Evolutionary conservation across 2,329 filamentous ascomycete genomes (phyloP).

Genomic region (Diplocarpon rosae): DNA sequence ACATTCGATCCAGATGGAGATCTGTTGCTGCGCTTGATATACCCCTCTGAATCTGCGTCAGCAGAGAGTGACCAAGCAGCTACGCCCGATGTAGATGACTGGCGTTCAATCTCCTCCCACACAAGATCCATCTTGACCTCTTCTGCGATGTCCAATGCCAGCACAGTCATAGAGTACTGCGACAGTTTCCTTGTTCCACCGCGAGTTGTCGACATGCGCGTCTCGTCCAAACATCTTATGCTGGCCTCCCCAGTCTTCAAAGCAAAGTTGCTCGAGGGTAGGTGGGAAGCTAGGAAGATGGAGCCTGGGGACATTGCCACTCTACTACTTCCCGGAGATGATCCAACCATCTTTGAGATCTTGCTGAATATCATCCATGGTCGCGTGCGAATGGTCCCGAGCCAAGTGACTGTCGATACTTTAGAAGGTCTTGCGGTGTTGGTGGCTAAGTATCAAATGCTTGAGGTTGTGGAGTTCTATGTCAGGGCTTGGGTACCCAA

Average conservation of each 20-base stretch:
- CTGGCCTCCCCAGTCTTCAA: conserved; percentile 21
- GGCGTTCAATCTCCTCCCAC: neutral
- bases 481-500: conserved; percentile 9
- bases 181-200: neutral
- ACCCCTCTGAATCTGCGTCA: neutral
- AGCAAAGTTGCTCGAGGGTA: conserved; percentile 16
- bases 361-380: conserved; percentile 27
- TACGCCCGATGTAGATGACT: no score
- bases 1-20: conserved; percentile 11
- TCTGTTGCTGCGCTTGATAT: conserved; percentile 4
- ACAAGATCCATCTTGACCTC: neutral
- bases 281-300: conserved; percentile 15
- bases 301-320: conserved; percentile 6
- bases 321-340: conserved; percentile 18
- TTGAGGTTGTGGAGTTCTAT: conserved; percentile 5
- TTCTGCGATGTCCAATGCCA: neutral
- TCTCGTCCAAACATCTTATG: conserved; percentile 15
- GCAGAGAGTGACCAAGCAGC: neutral
- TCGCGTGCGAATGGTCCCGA: conserved; percentile 18
- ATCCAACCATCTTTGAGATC: conserved; percentile 5
- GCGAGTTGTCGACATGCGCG: conserved; percentile 7
- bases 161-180: neutral
- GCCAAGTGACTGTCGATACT: conserved; percentile 16
- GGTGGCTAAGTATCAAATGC: conserved; percentile 23
- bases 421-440: conserved; percentile 24